These are phyloP conservation scores for Dactylonectria estremocensis DNA, from an alignment of 2,329 filamentous ascomycete species.

Conservation along the genomic window DNA sequence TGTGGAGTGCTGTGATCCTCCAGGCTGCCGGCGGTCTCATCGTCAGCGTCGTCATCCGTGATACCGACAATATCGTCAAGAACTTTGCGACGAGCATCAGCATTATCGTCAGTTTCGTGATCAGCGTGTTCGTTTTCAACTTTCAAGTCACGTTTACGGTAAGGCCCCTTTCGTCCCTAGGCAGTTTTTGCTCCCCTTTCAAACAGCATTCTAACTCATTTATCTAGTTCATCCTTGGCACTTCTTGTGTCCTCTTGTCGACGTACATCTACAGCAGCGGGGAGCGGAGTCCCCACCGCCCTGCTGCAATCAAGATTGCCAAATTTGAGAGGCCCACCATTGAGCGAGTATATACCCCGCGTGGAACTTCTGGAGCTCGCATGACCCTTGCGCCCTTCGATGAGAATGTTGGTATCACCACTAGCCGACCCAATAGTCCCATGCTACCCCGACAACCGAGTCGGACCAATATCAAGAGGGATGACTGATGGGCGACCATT, in stretches of 20 bases:
- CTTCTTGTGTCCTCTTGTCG: slow-evolving; percentile 82
- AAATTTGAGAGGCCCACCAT: slow-evolving; percentile 83
- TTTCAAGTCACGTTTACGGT: slow-evolving; percentile 82
- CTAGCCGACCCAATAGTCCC: slow-evolving; percentile 65
- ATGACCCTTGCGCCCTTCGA: slow-evolving; percentile 61
- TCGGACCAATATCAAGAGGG: slow-evolving; percentile 55
- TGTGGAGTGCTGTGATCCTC: slow-evolving; percentile 87
- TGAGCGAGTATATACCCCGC: slow-evolving; percentile 61
- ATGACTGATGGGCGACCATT: slow-evolving; percentile 50
- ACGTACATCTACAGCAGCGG: slow-evolving; percentile 88
- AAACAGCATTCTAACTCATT: not conserved
- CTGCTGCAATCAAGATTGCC: slow-evolving; percentile 78
- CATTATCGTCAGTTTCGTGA: slow-evolving; percentile 88
- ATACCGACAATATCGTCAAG: slow-evolving; percentile 83
- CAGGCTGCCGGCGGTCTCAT: slow-evolving; percentile 89
- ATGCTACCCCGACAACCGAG: slow-evolving; percentile 59
- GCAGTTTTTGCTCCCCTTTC: not conserved
- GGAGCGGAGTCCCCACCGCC: slow-evolving; percentile 69
- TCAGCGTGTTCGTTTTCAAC: slow-evolving; percentile 89
- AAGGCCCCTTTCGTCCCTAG: slow-evolving; percentile 56
- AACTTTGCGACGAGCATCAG: slow-evolving; percentile 95
- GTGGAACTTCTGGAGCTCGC: slow-evolving; percentile 51
- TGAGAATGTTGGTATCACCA: slow-evolving; percentile 57
- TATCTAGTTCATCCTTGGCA: slow-evolving; percentile 85
- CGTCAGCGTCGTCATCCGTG: slow-evolving; percentile 62